Evolutionary conservation across 345 rosid species (phyloP).

Genomic region (Cochlearia excelsa): DNA sequence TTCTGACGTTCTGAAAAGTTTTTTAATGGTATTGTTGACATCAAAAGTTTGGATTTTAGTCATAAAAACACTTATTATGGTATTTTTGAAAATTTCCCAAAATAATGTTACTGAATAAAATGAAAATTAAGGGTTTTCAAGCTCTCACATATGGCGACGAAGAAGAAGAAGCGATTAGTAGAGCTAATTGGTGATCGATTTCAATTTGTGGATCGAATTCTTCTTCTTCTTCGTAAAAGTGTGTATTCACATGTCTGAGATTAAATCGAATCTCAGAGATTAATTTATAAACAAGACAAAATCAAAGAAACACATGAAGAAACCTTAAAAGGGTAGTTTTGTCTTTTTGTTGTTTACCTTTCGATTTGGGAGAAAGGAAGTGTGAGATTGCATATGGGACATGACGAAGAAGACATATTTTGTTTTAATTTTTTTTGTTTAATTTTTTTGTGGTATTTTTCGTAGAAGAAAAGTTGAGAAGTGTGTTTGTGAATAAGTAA

Average conservation of each 20-base stretch:
- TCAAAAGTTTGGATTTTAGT: too few species aligned
- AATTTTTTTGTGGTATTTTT: too few species aligned
- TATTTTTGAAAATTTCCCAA: too few species aligned
- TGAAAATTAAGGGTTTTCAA: background rate
- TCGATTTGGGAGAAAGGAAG: conserved; percentile 46
- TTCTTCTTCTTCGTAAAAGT: conserved; percentile 44
- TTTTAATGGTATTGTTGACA: too few species aligned
- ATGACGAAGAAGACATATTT: conserved; percentile 38
- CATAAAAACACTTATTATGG: too few species aligned
- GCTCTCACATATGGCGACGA: conserved; percentile 24
- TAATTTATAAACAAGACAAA: background rate
- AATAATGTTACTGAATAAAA: too few species aligned
- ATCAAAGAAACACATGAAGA: background rate
- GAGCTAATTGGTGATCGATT: conserved; percentile 41
- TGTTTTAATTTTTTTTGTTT: too few species aligned
- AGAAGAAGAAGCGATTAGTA: conserved; percentile 40
- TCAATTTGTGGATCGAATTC: conserved; percentile 36
- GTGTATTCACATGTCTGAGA: conserved; percentile 65
- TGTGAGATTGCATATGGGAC: conserved; percentile 56
- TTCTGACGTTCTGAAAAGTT: too few species aligned
- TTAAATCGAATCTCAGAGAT: conserved; percentile 12
- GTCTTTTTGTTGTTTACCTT: conserved; percentile 36
- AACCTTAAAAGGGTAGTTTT: background rate
- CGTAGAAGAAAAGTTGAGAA: background rate
- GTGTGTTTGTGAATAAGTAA: background rate